Percentiles rank a stretch among this genome's conserved stretches.
Evolutionary conservation across 768 basidiomycete species (phyloP).

Genomic region (Cyathus striatus): DNA sequence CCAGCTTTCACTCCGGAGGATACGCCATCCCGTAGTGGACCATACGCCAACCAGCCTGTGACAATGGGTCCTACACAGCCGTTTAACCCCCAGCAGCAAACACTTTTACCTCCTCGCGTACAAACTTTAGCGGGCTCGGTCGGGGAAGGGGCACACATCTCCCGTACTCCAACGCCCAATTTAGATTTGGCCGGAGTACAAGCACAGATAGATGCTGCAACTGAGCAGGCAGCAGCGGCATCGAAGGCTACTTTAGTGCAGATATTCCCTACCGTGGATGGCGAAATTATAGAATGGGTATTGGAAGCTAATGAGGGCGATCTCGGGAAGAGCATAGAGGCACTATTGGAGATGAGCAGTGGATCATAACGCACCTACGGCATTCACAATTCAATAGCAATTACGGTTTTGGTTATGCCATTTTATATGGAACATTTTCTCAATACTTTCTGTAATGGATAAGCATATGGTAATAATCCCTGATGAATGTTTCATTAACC

Average conservation of each 20-base stretch:
- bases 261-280: constrained; percentile 83
- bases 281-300: constrained; percentile 83
- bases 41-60: constrained; percentile 44
- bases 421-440: too few species aligned
- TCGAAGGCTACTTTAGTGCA: constrained; percentile 74
- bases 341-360: constrained; percentile 68
- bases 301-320: constrained; percentile 87
- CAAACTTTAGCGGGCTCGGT: constrained; percentile 29
- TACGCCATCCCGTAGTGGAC: constrained; percentile 43
- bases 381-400: too few species aligned
- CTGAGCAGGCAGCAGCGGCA: constrained; percentile 67
- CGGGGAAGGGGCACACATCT: constrained; percentile 43
- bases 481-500: too few species aligned
- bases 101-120: constrained; percentile 40
- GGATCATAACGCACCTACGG: constrained; percentile 19
- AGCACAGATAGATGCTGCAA: constrained; percentile 73
- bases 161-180: constrained; percentile 64
- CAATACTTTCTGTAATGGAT: too few species aligned
- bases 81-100: constrained; percentile 10
- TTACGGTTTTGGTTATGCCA: too few species aligned
- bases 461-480: too few species aligned
- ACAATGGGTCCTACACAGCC: constrained; percentile 46
- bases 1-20: constrained; percentile 39
- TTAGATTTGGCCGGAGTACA: constrained; percentile 69
- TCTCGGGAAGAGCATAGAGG: constrained; percentile 86